A percentile compares a stretch with the other conserved stretches of the same genome.
Evolutionary conservation across 345 rosid genomes (phyloP).

Genomic region (Capsella bursapastoris): DNA sequence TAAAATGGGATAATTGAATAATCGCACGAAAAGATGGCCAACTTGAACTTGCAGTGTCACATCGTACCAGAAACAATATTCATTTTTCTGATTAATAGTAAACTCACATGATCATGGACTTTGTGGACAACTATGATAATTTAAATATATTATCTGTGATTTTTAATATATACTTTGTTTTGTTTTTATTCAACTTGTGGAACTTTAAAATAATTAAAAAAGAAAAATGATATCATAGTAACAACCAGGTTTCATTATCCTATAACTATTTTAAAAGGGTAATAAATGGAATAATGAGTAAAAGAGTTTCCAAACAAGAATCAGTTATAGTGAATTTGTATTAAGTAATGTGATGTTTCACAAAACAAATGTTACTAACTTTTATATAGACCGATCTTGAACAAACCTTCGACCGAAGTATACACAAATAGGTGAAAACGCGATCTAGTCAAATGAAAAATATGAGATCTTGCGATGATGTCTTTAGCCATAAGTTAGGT

Average conservation of each 20-base stretch:
- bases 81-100: constrained; percentile 7
- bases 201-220: too few relatives aligned
- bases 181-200: not conserved
- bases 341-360: not conserved
- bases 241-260: not conserved
- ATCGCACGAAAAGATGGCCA: constrained; percentile 23
- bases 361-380: not conserved
- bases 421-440: not conserved
- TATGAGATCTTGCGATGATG: not conserved
- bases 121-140: constrained; percentile 13
- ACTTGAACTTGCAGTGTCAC: constrained; percentile 32
- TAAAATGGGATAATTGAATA: not conserved
- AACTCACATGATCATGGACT: not conserved
- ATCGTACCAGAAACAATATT: constrained; percentile 22
- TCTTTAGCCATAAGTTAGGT: constrained; percentile 8
- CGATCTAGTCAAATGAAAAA: not conserved
- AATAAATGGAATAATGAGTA: not conserved
- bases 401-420: not conserved
- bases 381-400: not conserved
- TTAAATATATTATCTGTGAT: not conserved
- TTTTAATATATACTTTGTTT: not conserved
- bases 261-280: too few relatives aligned
- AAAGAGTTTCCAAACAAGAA: not conserved
- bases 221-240: not conserved
- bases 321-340: not conserved